Percentiles rank a stretch among this genome's conserved stretches.
Conservation (phyloP, 176 grass and related monocot species). For the Otatea glauca region DNA sequence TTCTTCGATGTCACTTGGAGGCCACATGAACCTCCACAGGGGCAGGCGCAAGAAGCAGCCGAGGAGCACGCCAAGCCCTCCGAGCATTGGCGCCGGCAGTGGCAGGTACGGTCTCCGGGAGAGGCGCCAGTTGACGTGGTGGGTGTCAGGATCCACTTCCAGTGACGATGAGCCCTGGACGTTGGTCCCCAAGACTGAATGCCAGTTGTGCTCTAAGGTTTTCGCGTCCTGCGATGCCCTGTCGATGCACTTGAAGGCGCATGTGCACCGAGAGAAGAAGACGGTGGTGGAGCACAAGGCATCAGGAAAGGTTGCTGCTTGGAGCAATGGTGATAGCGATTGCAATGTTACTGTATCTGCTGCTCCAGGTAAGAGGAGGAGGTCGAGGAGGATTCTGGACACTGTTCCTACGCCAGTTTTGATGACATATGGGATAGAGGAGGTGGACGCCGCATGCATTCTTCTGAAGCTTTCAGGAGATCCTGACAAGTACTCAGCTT, state of each 20-base stretch:
- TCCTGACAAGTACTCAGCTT: slow-evolving; percentile 20
- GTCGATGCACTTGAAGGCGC: slow-evolving; percentile 37
- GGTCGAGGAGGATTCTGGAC: slow-evolving; percentile 18
- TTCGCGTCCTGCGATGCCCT: slow-evolving; percentile 27
- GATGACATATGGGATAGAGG: slow-evolving; percentile 38
- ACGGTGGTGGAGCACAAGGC: not conserved
- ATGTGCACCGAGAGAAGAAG: slow-evolving; percentile 16
- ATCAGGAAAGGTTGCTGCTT: slow-evolving; percentile 3
- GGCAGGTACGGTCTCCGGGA: slow-evolving; percentile 34
- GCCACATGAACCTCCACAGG: slow-evolving; percentile 48
- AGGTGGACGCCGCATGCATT: slow-evolving; percentile 42
- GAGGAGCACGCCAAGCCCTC: not conserved
- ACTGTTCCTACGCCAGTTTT: not conserved
- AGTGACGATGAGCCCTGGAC: slow-evolving; percentile 34
- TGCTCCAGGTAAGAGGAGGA: slow-evolving; percentile 16
- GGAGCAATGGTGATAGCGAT: not conserved
- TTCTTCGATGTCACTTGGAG: slow-evolving; percentile 38
- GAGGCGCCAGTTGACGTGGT: slow-evolving; percentile 9
- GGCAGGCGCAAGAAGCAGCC: slow-evolving; percentile 23
- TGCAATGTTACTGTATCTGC: not conserved
- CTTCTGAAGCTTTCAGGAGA: slow-evolving; percentile 52
- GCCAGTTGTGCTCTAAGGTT: slow-evolving; percentile 49
- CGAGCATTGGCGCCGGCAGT: not conserved
- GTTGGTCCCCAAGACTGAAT: slow-evolving; percentile 33
- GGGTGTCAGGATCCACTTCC: slow-evolving; percentile 23